Percentiles rank a stretch among this genome's conserved stretches.
Evolutionary conservation across 345 rosid genomes (phyloP).

Genomic region (Fremontodendron californicum): DNA sequence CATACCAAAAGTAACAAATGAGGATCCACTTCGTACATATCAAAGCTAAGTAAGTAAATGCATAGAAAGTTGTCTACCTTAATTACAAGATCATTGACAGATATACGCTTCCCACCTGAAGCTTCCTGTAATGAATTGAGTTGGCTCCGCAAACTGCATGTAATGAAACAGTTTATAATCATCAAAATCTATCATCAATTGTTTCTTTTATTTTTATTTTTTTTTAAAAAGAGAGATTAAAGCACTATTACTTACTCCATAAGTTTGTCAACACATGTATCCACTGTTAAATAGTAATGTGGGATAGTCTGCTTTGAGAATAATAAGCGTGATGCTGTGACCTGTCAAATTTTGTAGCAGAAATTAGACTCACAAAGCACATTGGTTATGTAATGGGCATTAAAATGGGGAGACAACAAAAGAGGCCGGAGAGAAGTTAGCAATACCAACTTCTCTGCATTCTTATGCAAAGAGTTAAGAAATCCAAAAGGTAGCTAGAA

Average conservation of each 20-base stretch:
- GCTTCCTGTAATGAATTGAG: conserved; percentile 85
- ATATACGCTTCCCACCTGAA: conserved; percentile 89
- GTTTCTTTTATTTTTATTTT: background rate
- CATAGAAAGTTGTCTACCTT: conserved; percentile 50
- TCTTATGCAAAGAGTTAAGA: background rate
- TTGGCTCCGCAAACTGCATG: conserved; percentile 65
- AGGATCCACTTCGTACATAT: background rate
- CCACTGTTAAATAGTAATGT: conserved; percentile 91
- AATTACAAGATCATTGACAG: conserved; percentile 93
- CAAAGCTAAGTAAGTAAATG: conserved; percentile 4
- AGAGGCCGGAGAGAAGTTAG: background rate
- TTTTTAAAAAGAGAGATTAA: background rate
- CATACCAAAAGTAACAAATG: background rate
- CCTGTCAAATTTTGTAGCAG: conserved; percentile 42
- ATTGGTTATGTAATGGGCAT: background rate
- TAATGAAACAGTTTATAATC: conserved; percentile 15
- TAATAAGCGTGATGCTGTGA: conserved; percentile 88
- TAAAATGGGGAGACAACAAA: background rate
- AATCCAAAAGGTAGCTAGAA: conserved; percentile 8
- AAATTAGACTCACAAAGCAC: conserved; percentile 16
- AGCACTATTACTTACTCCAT: conserved; percentile 54
- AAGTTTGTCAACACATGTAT: conserved; percentile 88
- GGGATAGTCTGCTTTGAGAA: conserved; percentile 96
- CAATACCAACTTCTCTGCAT: background rate
- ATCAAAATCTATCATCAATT: background rate